A percentile compares a stretch with the other conserved stretches of the same genome.
These are phyloP conservation scores for Sarcodon sp. DNA, from an alignment of 768 basidiomycete species.

Conservation along the genomic window DNA sequence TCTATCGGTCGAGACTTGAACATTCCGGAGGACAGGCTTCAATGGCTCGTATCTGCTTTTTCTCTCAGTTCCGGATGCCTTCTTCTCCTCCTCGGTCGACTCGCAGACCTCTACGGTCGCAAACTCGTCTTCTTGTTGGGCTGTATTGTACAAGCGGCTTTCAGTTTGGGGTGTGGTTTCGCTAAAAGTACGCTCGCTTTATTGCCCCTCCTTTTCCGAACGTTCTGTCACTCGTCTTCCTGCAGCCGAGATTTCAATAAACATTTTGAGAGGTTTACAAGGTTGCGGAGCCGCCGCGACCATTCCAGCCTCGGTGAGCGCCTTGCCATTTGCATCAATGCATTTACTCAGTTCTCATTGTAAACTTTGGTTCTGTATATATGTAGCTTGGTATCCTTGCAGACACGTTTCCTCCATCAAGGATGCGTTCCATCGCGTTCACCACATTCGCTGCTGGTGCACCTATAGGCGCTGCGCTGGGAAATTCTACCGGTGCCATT, in stretches of 20 bases:
- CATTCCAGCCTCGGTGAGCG: slow-evolving; percentile 62
- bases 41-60: slow-evolving; percentile 61
- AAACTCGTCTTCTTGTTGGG: slow-evolving; percentile 57
- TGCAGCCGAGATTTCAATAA: slow-evolving; percentile 46
- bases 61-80: slow-evolving; percentile 65
- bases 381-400: slow-evolving; percentile 81
- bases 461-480: slow-evolving; percentile 67
- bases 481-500: slow-evolving; percentile 55
- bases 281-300: slow-evolving; percentile 69
- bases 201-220: background rate
- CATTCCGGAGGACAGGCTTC: slow-evolving; percentile 37
- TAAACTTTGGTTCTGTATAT: slow-evolving; percentile 11
- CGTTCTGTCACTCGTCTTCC: background rate
- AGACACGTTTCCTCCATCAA: slow-evolving; percentile 56
- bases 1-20: slow-evolving; percentile 24
- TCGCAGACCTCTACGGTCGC: slow-evolving; percentile 72
- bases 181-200: slow-evolving; percentile 26
- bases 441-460: slow-evolving; percentile 78
- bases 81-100: slow-evolving; percentile 61
- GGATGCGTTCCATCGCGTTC: slow-evolving; percentile 63
- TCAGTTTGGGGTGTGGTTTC: slow-evolving; percentile 57
- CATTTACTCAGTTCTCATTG: background rate
- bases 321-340: slow-evolving; percentile 1
- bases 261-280: slow-evolving; percentile 64
- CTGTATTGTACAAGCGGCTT: slow-evolving; percentile 34